phyloP scores from a whole-genome alignment of 768 basidiomycete genomes.

The Strobilomyces confusus region DNA sequence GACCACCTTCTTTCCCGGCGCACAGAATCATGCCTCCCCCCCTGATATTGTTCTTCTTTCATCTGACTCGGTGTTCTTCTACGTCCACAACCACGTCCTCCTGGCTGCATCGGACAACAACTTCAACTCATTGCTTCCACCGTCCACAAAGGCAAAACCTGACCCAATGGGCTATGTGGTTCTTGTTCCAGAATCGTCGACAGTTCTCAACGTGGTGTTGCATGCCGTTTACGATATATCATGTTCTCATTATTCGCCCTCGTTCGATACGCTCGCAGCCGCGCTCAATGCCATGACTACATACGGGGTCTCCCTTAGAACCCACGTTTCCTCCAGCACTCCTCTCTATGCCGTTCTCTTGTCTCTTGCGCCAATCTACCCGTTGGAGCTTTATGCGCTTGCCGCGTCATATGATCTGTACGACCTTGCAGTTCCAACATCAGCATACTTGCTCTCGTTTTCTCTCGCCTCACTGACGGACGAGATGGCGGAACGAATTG shows the following conservation, averaged over 20 bases:
- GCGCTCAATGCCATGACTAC: conserved; percentile 53
- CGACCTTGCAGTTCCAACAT: conserved; percentile 72
- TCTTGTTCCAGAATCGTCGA: conserved; percentile 54
- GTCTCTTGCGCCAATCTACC: conserved; percentile 61
- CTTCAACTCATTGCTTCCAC: conserved; percentile 57
- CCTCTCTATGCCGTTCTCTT: conserved; percentile 60
- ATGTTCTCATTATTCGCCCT: conserved; percentile 70
- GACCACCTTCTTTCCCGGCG: conserved; percentile 76
- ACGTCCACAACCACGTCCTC: conserved; percentile 62
- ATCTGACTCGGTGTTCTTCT: conserved; percentile 80
- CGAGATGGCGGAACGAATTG: conserved; percentile 64
- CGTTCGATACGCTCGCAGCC: conserved; percentile 51
- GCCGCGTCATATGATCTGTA: conserved; percentile 64
- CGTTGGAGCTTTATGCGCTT: conserved; percentile 69
- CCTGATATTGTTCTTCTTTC: conserved; percentile 67
- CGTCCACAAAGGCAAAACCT: conserved; percentile 33
- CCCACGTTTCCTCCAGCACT: conserved; percentile 45
- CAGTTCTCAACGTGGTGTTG: conserved; percentile 65
- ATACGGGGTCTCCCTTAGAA: conserved; percentile 58
- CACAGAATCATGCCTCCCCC: conserved; percentile 49
- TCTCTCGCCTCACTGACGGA: conserved; percentile 67
- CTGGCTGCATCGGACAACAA: conserved; percentile 57
- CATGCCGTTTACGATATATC: conserved; percentile 71
- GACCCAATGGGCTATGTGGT: conserved; percentile 53
- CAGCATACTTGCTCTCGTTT: conserved; percentile 70